These are phyloP conservation scores for Gracilaria gracilis DNA, from an alignment of 23 red algal genomes.

Conservation along the genomic window DNA sequence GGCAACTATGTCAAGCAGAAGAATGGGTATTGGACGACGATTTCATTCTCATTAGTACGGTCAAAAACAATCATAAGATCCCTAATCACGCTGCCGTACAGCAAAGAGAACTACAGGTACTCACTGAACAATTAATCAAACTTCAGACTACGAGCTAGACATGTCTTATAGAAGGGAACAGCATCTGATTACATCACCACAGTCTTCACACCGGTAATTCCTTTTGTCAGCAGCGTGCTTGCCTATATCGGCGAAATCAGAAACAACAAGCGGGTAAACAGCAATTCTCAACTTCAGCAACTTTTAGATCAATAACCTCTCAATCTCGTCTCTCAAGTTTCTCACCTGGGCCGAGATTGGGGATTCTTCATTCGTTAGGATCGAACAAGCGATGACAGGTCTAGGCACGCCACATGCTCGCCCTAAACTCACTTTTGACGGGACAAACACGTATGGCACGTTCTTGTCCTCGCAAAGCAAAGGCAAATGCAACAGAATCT, in stretches of 20 bases:
- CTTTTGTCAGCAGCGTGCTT: background rate
- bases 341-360: constrained; percentile 80
- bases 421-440: constrained; percentile 90
- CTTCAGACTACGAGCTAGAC: constrained; percentile 43
- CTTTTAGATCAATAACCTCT: constrained; percentile 85
- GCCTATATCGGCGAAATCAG: background rate
- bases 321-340: constrained; percentile 92
- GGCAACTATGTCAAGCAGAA: background rate
- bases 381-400: constrained; percentile 93
- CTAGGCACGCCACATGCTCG: constrained; percentile 95
- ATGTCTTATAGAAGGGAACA: background rate
- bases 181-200: background rate
- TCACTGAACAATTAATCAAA: constrained; percentile 57
- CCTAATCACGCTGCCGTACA: constrained; percentile 8
- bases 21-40: constrained; percentile 21
- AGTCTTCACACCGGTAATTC: background rate
- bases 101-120: constrained; percentile 38
- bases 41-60: constrained; percentile 7
- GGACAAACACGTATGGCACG: constrained; percentile 98
- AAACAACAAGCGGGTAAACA: background rate
- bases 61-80: background rate
- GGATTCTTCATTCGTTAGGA: constrained; percentile 79
- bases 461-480: constrained; percentile 98
- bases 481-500: constrained; percentile 95
- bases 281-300: background rate